Percentiles rank a stretch among this genome's conserved stretches.
phyloP scores from a whole-genome alignment of 345 rosid species.

The Excoecaria cochinchinensis region DNA sequence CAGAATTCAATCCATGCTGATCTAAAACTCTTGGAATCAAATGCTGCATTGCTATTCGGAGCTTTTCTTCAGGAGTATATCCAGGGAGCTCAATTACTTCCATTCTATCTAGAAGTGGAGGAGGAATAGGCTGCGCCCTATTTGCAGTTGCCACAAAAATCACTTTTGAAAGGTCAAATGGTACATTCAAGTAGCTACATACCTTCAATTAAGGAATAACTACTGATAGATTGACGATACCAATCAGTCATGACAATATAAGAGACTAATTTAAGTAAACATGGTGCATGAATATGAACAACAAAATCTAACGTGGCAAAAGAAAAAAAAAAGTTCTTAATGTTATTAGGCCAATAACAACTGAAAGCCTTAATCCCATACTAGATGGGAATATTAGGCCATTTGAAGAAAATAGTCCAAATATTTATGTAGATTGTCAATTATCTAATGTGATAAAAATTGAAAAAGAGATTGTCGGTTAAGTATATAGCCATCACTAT shows the following conservation, averaged over 20 bases:
- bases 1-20: slow-evolving; percentile 85
- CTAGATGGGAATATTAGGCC: no score
- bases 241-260: not conserved
- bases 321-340: no score
- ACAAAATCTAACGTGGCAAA: not conserved
- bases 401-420: no score
- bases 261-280: slow-evolving; percentile 10
- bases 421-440: no score
- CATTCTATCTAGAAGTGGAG: slow-evolving; percentile 94
- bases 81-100: slow-evolving; percentile 98
- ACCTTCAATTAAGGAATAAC: slow-evolving; percentile 55
- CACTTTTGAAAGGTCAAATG: slow-evolving; percentile 95
- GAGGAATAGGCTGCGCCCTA: slow-evolving; percentile 91
- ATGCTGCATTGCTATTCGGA: slow-evolving; percentile 86
- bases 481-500: no score
- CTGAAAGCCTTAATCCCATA: no score
- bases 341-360: no score
- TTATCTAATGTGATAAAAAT: no score
- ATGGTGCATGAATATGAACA: not conserved
- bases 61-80: slow-evolving; percentile 94
- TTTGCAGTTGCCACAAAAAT: slow-evolving; percentile 96
- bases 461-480: no score
- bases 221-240: slow-evolving; percentile 6
- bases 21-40: slow-evolving; percentile 93
- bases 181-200: slow-evolving; percentile 89